Base-by-base conservation (phyloP, 352 stramenopile genomes). In the Globisporangium barbulae region DNA sequence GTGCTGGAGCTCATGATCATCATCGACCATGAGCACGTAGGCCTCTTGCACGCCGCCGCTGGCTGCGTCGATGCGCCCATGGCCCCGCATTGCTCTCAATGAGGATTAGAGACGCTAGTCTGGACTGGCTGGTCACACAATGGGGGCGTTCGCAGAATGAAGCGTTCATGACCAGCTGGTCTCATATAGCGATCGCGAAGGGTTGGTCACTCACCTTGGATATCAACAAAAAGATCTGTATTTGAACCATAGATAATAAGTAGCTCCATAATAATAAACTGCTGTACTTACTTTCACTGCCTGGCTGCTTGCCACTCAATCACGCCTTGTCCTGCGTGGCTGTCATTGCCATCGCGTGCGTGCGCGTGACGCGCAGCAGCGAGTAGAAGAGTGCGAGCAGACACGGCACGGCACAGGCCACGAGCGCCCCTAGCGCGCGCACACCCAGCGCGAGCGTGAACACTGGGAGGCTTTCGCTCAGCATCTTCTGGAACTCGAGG, bases 401-500 rank as follows among this genome's bases (percentile, higher is more conserved):
- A 21, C 48, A 49, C 28, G 49, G 35, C 41, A 66, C 53, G 9
- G 53, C 41, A 22, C 53, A 61, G 15, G 50, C 61, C 15, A 68
- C 37, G n/a, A 68, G 44, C 25, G 28, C 54, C 9, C 33, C 50
- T 21, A 68, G 53, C 6, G 55, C 53, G 7, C 30, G 47, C 31
- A 63, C 45, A 5, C 62, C 62, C 25, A 68, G 62, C 25, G 19
- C 12, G 13, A 68, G 62, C 35, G 62, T 68, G 49, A 59, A 59
- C 37, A 33, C n/a, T 12, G 54, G 62, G 5, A 41, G 54, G 19
- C 47, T 63, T 12, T 42, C 42, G 3, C 37, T 13, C 54, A 68
- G 44, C 33, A 68, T 10, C 54, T 58, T 22, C 45, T 68, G 72
- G 59, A 91, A 85, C 50, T 89, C 81, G 59, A 89, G 78, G 13